Conservation (phyloP, 768 basidiomycete species). For the Pisolithus orientalis region DNA sequence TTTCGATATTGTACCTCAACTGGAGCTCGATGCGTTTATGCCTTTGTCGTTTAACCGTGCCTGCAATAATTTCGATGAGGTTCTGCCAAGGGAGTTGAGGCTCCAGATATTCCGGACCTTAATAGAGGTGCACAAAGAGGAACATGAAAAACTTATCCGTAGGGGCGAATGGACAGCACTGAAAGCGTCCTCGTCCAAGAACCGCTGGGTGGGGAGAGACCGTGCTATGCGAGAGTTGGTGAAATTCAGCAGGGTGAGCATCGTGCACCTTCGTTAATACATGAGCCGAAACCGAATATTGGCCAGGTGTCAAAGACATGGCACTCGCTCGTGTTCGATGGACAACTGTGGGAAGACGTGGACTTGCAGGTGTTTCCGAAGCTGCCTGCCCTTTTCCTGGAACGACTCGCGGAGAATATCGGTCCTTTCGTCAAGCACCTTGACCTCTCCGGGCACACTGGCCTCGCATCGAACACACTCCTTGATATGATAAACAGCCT, state of each 20-base stretch:
- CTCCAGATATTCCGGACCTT: constrained; percentile 53
- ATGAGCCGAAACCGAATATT: constrained; percentile 9
- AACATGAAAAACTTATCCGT: constrained; percentile 39
- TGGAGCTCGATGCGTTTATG: constrained; percentile 37
- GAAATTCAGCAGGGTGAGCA: constrained; percentile 69
- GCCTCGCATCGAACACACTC: constrained; percentile 44
- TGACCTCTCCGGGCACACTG: constrained; percentile 56
- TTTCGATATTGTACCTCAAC: constrained; percentile 50
- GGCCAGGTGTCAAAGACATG: constrained; percentile 71
- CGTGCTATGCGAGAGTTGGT: constrained; percentile 73
- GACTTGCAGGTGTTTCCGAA: constrained; percentile 60
- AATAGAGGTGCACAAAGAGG: constrained; percentile 52
- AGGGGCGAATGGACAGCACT: constrained; percentile 54
- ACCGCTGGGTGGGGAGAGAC: constrained; percentile 71
- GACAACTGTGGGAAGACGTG: constrained; percentile 74
- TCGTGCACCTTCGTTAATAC: constrained; percentile 9
- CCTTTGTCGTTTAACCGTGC: constrained; percentile 38
- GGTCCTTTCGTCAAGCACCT: constrained; percentile 62
- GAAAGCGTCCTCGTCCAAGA: constrained; percentile 54
- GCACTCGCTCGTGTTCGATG: constrained; percentile 73
- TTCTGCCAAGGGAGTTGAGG: constrained; percentile 66
- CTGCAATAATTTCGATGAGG: constrained; percentile 61
- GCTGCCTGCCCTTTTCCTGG: constrained; percentile 43
- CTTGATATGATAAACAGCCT: constrained; percentile 49
- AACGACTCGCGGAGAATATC: constrained; percentile 45